Evolutionary conservation across 2,329 filamentous ascomycete genomes (phyloP).

Genomic region (Beauveria sp.): DNA sequence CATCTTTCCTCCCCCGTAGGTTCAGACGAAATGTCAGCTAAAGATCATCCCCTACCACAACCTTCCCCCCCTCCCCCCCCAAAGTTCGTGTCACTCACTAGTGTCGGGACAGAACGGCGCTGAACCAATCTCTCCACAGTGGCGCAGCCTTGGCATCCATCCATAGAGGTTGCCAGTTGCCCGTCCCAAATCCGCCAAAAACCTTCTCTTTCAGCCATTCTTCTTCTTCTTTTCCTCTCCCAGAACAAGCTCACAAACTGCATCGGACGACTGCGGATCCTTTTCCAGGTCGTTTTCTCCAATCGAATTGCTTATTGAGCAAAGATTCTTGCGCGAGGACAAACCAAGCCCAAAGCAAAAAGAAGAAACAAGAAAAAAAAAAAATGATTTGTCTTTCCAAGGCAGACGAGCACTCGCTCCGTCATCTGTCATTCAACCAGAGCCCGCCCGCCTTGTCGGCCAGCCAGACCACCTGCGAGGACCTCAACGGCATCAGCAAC

Average conservation of each 20-base stretch:
- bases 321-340: no score
- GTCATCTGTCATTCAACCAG: slow-evolving; percentile 46
- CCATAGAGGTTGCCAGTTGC: background rate
- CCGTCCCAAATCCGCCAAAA: background rate
- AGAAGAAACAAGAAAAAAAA: background rate
- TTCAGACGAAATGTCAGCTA: no score
- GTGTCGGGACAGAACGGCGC: slow-evolving; percentile 4
- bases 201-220: background rate
- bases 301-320: no score
- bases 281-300: no score
- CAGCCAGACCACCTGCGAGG: slow-evolving; percentile 44
- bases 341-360: no score
- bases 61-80: background rate
- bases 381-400: slow-evolving; percentile 48
- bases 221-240: background rate
- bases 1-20: no score
- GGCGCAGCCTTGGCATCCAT: slow-evolving; percentile 6
- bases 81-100: background rate
- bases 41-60: no score
- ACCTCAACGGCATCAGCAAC: slow-evolving; percentile 48
- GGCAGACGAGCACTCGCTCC: slow-evolving; percentile 40
- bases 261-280: background rate
- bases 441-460: slow-evolving; percentile 41
- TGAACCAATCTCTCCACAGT: slow-evolving; percentile 8
- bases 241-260: background rate